Base-by-base conservation (phyloP, 345 rosid genomes). In the Heritiera fomes region DNA sequence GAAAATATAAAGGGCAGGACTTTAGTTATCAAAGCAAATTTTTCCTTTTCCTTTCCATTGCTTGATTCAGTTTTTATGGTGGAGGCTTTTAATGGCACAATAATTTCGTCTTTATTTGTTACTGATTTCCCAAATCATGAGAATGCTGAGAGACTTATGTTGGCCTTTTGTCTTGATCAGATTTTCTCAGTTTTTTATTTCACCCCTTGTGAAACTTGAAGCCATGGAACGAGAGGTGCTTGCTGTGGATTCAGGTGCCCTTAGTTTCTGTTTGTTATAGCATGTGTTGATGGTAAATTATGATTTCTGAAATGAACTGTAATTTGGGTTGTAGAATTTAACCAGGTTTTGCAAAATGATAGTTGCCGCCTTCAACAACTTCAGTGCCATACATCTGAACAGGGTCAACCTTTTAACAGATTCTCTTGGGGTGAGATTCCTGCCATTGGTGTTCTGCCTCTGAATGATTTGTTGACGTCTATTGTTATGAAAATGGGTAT, bases 161-260 rank as follows among this genome's bases (percentile, higher is more conserved):
- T 78, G 46, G 62, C 77, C 65, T 67, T 75, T 63, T 76, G 84
- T 83, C 76, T 45, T 79, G 82, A 20, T 71, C 91, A 96, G 99
- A 85, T 96, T 96, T 86, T 96, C 99, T 76, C 97, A 96, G 84
- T 96, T 96, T 88, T 96, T 96, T 82, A 85, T 96, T 86, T 90
- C 98, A n/a, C 99, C 99, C 65, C 95, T 96, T 50, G 88, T 96
- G 83, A 96, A 96, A 84, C 81, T 77, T 76, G 99, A 92, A 82
- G 97, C 99, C 10, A 94, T 96, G 99, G 97, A 96, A 77, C 85
- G 99, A 61, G 99, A 96, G 85, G 90, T 94, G 52, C 97, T 96
- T 86, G 97, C 99, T 67, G 93, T 96, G 50, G 99, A 96, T 86
- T 96, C 99, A 86, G 99, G 99, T 94, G 71, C 38, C 38, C 38